Conservation (phyloP, 345 rosid genomes). For the Rhodamnia argentea region DNA sequence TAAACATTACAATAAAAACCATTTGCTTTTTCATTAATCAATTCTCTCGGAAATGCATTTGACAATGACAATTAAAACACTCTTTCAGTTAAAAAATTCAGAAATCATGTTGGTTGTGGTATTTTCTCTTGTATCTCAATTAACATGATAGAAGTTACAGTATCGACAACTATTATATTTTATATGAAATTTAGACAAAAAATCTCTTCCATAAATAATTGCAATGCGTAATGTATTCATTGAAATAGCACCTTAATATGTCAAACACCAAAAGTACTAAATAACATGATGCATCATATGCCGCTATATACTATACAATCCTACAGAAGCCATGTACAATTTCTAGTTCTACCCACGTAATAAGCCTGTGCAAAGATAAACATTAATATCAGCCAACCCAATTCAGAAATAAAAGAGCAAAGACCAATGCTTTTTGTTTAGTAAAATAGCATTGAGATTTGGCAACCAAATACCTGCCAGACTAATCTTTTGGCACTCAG, state of each 20-base stretch:
- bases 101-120: neutral
- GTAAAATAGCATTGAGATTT: neutral
- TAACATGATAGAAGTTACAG: neutral
- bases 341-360: neutral
- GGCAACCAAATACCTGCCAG: slow-evolving; percentile 35
- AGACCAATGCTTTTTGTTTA: neutral
- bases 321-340: neutral
- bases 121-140: neutral
- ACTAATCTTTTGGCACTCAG: slow-evolving; percentile 16
- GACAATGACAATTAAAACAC: neutral
- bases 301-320: neutral
- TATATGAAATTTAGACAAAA: neutral
- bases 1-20: neutral
- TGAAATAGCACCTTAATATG: neutral
- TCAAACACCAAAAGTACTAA: neutral
- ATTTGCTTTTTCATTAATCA: neutral
- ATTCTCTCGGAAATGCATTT: neutral
- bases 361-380: neutral
- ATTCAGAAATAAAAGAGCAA: neutral
- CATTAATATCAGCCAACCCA: neutral
- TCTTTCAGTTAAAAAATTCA: neutral
- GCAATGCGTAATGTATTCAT: neutral
- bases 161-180: neutral
- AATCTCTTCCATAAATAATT: neutral
- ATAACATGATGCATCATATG: neutral